Conservation (phyloP, 2,329 filamentous ascomycete species). For the Diaporthe citrichinensis region DNA sequence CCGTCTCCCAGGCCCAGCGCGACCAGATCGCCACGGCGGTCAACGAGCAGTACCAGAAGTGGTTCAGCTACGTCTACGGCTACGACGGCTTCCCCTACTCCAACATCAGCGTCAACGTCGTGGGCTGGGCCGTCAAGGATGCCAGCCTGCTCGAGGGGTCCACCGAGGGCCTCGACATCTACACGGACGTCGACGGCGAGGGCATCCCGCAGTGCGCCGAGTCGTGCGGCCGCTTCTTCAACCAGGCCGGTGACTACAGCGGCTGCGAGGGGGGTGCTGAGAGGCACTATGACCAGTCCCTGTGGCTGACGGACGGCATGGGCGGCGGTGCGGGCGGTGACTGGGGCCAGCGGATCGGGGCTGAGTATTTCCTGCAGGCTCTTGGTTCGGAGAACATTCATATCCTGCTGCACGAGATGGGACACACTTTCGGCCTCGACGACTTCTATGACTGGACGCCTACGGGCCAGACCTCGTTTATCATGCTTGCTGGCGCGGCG, state of each 20-base stretch:
- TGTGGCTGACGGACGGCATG: conserved; percentile 64
- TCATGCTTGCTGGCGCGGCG: conserved; percentile 60
- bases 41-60: conserved; percentile 25
- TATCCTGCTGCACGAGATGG: conserved; percentile 18
- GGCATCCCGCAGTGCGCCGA: conserved; percentile 59
- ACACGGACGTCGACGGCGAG: conserved; percentile 56
- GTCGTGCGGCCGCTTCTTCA: conserved; percentile 61
- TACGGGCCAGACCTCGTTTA: neutral
- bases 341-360: conserved; percentile 58
- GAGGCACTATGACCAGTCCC: conserved; percentile 60
- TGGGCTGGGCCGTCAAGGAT: conserved; percentile 26
- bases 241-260: conserved; percentile 58
- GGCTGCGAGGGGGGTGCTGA: conserved; percentile 56
- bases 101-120: conserved; percentile 29
- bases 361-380: neutral
- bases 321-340: conserved; percentile 60
- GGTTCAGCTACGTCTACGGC: conserved; percentile 3
- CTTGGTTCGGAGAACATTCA: conserved; percentile 5
- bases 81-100: conserved; percentile 17
- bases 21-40: conserved; percentile 51
- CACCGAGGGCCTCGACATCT: conserved; percentile 53
- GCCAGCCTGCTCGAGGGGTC: conserved; percentile 6
- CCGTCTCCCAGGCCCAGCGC: conserved; percentile 56
- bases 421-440: neutral
- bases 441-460: conserved; percentile 28